A percentile compares a stretch with the other conserved stretches of the same genome.
Evolutionary conservation across 2,329 filamentous ascomycete genomes (phyloP).

Genomic region (Biscogniauxia mediterranea): DNA sequence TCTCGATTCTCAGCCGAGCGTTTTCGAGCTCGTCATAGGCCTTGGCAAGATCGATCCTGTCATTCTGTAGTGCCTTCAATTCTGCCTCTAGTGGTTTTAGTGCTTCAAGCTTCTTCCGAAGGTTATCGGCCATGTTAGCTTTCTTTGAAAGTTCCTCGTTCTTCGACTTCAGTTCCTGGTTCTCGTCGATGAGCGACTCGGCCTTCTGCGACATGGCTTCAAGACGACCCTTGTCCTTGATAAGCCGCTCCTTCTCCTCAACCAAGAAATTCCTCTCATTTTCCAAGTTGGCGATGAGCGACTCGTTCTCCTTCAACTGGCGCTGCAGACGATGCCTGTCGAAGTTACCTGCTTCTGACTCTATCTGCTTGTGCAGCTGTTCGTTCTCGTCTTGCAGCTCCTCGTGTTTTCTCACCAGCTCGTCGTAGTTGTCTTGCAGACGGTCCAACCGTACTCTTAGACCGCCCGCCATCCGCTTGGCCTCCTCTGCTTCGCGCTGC

Average conservation of each 20-base stretch:
- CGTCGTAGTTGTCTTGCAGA: slow-evolving; percentile 62
- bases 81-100: slow-evolving; percentile 56
- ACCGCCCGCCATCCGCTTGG: slow-evolving; percentile 58
- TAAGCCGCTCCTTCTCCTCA: slow-evolving; percentile 41
- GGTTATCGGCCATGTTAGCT: slow-evolving; percentile 61
- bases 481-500: slow-evolving; percentile 49
- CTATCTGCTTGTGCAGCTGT: slow-evolving; percentile 52
- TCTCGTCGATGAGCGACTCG: slow-evolving; percentile 56
- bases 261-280: slow-evolving; percentile 57
- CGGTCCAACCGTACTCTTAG: slow-evolving; percentile 59
- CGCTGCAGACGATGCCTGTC: slow-evolving; percentile 52
- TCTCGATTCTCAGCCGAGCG: slow-evolving; percentile 35
- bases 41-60: slow-evolving; percentile 52
- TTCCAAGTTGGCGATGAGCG: slow-evolving; percentile 70
- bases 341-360: slow-evolving; percentile 50
- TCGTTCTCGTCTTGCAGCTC: slow-evolving; percentile 62
- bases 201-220: slow-evolving; percentile 49
- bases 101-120: slow-evolving; percentile 61
- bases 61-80: slow-evolving; percentile 53
- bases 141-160: slow-evolving; percentile 60
- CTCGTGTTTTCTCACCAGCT: slow-evolving; percentile 49
- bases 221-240: slow-evolving; percentile 34
- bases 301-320: slow-evolving; percentile 64
- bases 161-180: slow-evolving; percentile 57
- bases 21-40: slow-evolving; percentile 34